Base-by-base conservation (phyloP, 371 early-diverging fungal species). In the Mortierella sp. region DNA sequence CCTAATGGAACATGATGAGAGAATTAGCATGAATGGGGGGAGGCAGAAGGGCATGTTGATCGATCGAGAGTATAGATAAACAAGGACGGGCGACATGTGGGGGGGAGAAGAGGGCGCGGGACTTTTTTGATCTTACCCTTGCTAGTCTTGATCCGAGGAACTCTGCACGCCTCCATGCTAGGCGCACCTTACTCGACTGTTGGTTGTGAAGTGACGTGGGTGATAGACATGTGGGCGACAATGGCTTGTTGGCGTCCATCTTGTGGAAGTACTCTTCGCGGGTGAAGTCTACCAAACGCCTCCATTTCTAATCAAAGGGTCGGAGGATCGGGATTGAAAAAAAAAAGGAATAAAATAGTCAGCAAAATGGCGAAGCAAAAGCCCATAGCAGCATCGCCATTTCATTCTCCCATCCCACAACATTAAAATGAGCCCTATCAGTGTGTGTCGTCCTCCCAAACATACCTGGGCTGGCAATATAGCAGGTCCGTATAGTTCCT, bases 91-190 rank as follows among this genome's bases (percentile, higher is more conserved):
- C 4, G 41, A 41, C 41, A 2, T 40, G 25, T 17, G 24, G 54
- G n/a, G 53, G 5, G 3, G 28, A 27, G 49, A 12, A 43, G 49
- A 34, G 48, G 49, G 37, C 10, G n/a, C n/a, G n/a, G n/a, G n/a
- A n/a, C n/a, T n/a, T n/a, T n/a, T n/a, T n/a, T n/a, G n/a, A n/a
- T n/a, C 31, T 54, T 71, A 76, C 76, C 71, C 64, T 71, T 31
- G 67, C 74, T 2, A 73, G 56, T 55, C 62, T 46, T 27, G 78
- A 78, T 9, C 62, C 60, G 24, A 78, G 54, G 24, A 71, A 73
- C 22, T 73, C 71, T 21, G 63, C 78, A 1, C 72, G 46, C 29
- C 71, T 67, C 74, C 78, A 78, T 21, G 67, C 66, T 44, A 52
- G 53, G 24, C 62, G 57, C 41, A 66, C 48, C 22, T 24, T 61